Base-by-base conservation (phyloP, 31 red algal genomes). In the Endocladia muricata region DNA sequence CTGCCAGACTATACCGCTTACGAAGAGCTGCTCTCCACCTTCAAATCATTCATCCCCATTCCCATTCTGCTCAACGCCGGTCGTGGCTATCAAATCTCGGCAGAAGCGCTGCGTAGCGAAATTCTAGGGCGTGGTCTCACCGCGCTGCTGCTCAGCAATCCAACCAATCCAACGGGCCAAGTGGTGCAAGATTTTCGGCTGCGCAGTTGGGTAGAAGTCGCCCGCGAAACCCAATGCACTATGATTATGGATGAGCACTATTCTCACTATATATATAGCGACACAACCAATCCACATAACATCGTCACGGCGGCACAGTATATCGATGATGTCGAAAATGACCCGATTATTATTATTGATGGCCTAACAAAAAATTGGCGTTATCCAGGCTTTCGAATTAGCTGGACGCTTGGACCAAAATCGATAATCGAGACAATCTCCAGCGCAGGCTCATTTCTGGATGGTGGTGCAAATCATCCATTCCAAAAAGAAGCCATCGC, bases 301-400 rank as follows among this genome's bases (percentile, higher is more conserved):
- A 72, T 23, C 9, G 68, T 72, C 61, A 52, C 13, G 9, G 15
- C 68, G 9, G 68, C 68, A 9, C 30, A 40, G 15, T 72, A n/a
- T 29, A 25, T 72, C 23, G 56, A 72, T 11, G 68, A 72, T 34
- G 68, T 72, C 56, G 51, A 72, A 21, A 49, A 11, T 72, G 68
- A 72, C 51, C 68, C 68, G 25, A 25, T 72, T 9, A 19, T 72
- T 22, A 22, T 72, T 23, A n/a, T 72, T 22, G 26, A 72, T 34
- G 68, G 68, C 11, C 31, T 72, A 23, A 72, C 68, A 11, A 72
- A 72, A 34, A 68, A 68, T 26, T 72, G 68, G 68, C 15, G 68
- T 11, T 72, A 28, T 22, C 68, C 68, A 23, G 68, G 68, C 13
- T 72, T 11, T 8, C 68, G 68, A 11, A 22, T 72, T 11, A 25